Evolutionary conservation across 2,329 filamentous ascomycete genomes (phyloP).

Genomic region (Botrytis tulipae): DNA sequence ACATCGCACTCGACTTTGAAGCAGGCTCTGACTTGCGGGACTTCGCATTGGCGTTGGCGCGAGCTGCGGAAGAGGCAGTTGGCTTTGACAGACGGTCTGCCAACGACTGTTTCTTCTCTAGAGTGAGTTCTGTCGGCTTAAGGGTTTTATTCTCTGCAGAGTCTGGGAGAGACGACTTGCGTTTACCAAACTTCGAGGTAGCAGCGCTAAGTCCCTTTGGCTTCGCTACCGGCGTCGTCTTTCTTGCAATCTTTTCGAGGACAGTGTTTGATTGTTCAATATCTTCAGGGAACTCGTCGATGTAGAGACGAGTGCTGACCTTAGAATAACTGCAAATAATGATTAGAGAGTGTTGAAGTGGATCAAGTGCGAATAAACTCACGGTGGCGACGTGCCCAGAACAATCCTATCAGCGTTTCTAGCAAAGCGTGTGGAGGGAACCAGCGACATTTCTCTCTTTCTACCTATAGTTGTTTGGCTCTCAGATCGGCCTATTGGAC

Average conservation of each 20-base stretch:
- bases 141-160: background rate
- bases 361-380: background rate
- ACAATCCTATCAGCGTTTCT: background rate
- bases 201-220: background rate
- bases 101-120: background rate
- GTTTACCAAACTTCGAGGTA: background rate
- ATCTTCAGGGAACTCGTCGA: background rate
- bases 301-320: background rate
- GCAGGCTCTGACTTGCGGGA: background rate
- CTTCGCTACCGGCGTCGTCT: background rate
- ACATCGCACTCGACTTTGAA: background rate
- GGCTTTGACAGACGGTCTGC: background rate
- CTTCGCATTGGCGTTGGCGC: background rate
- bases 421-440: constrained; percentile 1
- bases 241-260: background rate
- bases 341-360: background rate
- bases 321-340: background rate
- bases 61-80: background rate
- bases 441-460: background rate
- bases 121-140: background rate
- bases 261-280: background rate
- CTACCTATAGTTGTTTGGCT: background rate
- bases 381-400: background rate
- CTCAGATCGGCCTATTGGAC: background rate
- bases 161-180: background rate